A percentile compares a stretch with the other conserved stretches of the same genome.
Evolutionary conservation across 2,329 filamentous ascomycete genomes (phyloP).

Genomic region (Fusarium hainanense): DNA sequence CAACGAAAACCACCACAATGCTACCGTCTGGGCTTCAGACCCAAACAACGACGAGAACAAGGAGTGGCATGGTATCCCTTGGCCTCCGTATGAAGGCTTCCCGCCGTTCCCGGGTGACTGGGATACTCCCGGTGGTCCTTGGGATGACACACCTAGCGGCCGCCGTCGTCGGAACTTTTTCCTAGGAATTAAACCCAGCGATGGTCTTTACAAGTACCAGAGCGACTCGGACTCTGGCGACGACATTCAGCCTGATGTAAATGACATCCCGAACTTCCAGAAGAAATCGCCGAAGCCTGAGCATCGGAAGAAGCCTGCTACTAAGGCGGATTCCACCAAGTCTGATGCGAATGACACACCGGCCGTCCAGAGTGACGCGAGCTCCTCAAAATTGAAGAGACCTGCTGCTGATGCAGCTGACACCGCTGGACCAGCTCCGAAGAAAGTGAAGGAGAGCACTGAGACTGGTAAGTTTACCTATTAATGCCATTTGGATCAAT

Average conservation of each 20-base stretch:
- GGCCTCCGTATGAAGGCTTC: slow-evolving; percentile 43
- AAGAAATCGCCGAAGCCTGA: not conserved
- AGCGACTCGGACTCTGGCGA: slow-evolving; percentile 40
- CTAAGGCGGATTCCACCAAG: slow-evolving; percentile 18
- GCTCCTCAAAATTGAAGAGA: not conserved
- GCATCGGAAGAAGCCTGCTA: not conserved
- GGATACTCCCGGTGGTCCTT: slow-evolving; percentile 23
- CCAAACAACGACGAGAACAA: slow-evolving; percentile 49
- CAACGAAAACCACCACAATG: slow-evolving; percentile 19
- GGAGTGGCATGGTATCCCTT: slow-evolving; percentile 43
- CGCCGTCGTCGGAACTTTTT: not conserved
- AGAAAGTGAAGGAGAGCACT: slow-evolving; percentile 30
- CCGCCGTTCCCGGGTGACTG: slow-evolving; percentile 41
- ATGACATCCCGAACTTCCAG: slow-evolving; percentile 26
- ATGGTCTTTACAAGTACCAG: slow-evolving; percentile 35
- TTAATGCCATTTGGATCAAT: rapidly evolving
- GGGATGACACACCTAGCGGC: not conserved
- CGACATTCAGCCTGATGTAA: slow-evolving; percentile 29
- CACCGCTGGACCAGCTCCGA: slow-evolving; percentile 15
- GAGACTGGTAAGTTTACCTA: slow-evolving; percentile 1
- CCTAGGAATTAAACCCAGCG: slow-evolving; percentile 7
- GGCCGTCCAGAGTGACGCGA: slow-evolving; percentile 15
- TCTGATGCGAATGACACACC: slow-evolving; percentile 34
- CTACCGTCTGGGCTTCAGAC: slow-evolving; percentile 46
- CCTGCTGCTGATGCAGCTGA: not conserved